phyloP scores from a whole-genome alignment of 1,284 basidiomycete species.

The Puccinia brachypodii region DNA sequence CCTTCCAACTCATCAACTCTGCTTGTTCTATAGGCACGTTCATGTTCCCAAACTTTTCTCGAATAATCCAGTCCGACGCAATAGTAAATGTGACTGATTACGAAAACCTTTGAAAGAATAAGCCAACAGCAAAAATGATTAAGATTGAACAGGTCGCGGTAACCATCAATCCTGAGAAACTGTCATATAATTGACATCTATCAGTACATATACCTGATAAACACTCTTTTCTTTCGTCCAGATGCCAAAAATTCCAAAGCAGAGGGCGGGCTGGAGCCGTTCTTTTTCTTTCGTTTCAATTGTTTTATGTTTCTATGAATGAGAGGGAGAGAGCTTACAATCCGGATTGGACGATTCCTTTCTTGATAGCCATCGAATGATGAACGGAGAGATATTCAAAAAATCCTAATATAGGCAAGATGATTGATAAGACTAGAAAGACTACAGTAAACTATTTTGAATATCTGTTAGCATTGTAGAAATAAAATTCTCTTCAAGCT shows the following conservation, averaged over 20 bases:
- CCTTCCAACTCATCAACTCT: no score
- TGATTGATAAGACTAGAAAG: not conserved
- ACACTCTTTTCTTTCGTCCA: no score
- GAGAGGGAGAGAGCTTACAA: not conserved
- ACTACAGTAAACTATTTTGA: not conserved
- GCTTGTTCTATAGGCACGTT: no score
- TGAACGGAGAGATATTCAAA: conserved; percentile 2
- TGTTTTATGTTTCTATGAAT: no score
- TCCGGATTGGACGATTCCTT: conserved; percentile 4
- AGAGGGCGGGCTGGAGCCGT: no score
- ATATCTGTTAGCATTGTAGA: no score
- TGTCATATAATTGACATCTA: not conserved
- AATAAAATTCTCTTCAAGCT: no score
- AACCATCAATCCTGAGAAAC: conserved; percentile 15
- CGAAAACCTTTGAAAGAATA: not conserved
- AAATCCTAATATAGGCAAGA: not conserved
- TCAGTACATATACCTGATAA: not conserved
- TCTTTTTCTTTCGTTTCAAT: no score
- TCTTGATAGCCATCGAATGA: not conserved
- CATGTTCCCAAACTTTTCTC: no score
- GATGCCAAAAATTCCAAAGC: not conserved
- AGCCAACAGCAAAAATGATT: not conserved
- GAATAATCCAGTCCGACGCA: no score
- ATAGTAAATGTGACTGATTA: no score
- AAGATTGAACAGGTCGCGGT: not conserved